phyloP scores from a whole-genome alignment of 257 asterid genomes.

The Ilex asprella region DNA sequence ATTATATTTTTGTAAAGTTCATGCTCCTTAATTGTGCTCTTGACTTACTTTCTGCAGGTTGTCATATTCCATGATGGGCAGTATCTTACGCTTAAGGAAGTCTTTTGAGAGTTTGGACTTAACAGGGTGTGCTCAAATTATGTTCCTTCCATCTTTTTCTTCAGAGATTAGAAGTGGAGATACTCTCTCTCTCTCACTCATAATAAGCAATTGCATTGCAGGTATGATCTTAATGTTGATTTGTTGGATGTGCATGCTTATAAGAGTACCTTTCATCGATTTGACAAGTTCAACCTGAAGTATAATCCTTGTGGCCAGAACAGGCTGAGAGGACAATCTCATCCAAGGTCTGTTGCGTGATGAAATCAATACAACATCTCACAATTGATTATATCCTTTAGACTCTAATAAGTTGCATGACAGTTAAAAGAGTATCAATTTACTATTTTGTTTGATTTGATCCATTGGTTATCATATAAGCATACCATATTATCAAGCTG shows the following conservation, averaged over 20 bases:
- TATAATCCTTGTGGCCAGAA: conserved; percentile 96
- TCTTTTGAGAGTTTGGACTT: conserved; percentile 91
- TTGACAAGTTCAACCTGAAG: conserved; percentile 93
- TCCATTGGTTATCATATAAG: too few species aligned
- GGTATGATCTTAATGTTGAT: conserved; percentile 91
- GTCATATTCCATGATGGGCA: conserved; percentile 91
- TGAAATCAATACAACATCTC: conserved; percentile 1
- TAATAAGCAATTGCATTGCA: conserved; percentile 22
- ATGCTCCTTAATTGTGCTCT: conserved; percentile 20
- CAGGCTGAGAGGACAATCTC: conserved; percentile 82
- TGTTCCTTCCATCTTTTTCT: not conserved
- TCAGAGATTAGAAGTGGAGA: conserved; percentile 1
- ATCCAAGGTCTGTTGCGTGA: conserved; percentile 61
- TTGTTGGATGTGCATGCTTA: conserved; percentile 92
- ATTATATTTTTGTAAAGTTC: not conserved
- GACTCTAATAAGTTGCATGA: too few species aligned
- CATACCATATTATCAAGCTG: too few species aligned
- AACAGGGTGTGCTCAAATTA: conserved; percentile 60
- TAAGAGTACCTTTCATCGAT: conserved; percentile 93
- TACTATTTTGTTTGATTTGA: too few species aligned
- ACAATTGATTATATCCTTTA: too few species aligned
- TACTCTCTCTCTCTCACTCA: too few species aligned
- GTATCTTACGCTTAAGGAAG: conserved; percentile 89
- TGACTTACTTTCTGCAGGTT: conserved; percentile 41
- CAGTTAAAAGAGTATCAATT: too few species aligned